Percentiles rank a stretch among this genome's conserved stretches.
Conservation (phyloP, 2,329 filamentous ascomycete species). For the Talaromyces pinophilus region DNA sequence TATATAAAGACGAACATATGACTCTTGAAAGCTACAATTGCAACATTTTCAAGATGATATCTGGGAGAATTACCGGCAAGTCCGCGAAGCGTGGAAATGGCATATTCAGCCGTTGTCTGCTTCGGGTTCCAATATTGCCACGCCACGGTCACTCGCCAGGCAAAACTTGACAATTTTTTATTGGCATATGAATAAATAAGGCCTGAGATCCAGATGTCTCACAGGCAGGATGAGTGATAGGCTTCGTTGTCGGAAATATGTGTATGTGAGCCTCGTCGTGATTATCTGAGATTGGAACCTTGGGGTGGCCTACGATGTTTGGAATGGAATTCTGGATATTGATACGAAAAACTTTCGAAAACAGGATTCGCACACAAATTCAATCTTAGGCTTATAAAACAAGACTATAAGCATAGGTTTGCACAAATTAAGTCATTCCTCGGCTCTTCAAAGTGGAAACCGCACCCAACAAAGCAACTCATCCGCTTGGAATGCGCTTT, state of each 20-base stretch:
- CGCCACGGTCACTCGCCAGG: too few species aligned
- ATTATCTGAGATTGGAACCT: not conserved
- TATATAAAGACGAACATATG: not conserved
- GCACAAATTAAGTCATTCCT: not conserved
- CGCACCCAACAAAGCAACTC: not conserved
- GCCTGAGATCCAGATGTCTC: not conserved
- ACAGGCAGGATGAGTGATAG: not conserved
- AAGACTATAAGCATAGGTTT: not conserved
- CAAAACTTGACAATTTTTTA: too few species aligned
- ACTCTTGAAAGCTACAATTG: not conserved
- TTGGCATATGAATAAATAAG: not conserved
- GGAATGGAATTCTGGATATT: not conserved
- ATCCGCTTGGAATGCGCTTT: not conserved
- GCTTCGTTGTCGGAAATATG: not conserved
- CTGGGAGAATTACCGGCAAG: not conserved
- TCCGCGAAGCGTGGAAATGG: not conserved
- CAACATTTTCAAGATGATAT: not conserved
- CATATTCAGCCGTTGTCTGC: too few species aligned
- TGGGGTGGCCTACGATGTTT: too few species aligned
- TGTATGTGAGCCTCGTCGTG: not conserved
- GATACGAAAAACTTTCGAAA: not conserved
- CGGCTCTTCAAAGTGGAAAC: not conserved
- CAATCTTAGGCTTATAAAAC: not conserved
- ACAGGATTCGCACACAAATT: not conserved
- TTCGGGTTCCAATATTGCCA: too few species aligned